A percentile compares a stretch with the other conserved stretches of the same genome.
phyloP scores from a whole-genome alignment of 345 rosid genomes.

The Citrus sp. region DNA sequence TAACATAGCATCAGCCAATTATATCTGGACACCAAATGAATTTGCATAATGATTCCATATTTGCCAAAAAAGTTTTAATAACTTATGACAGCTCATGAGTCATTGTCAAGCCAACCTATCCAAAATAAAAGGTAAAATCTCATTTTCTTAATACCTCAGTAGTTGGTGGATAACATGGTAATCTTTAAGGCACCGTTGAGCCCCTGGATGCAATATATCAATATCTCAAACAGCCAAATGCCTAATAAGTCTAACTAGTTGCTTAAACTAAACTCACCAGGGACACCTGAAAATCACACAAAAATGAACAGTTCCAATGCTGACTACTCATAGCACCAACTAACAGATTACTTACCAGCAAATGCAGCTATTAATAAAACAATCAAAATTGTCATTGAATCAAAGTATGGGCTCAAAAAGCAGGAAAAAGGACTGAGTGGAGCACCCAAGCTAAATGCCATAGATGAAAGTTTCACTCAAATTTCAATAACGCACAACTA shows the following conservation, averaged over 20 bases:
- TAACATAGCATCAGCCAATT: not conserved
- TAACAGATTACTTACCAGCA: not conserved
- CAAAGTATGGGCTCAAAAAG: not conserved
- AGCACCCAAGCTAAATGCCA: not conserved
- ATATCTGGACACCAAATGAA: not conserved
- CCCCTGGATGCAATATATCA: slow-evolving; percentile 3
- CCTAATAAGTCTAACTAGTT: slow-evolving; percentile 8
- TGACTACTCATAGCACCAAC: not conserved
- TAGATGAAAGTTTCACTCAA: not conserved
- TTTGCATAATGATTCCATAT: not conserved
- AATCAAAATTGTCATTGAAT: not conserved
- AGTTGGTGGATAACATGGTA: slow-evolving; percentile 13
- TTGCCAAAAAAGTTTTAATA: slow-evolving; percentile 17
- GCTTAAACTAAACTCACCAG: not conserved
- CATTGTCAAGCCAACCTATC: slow-evolving; percentile 39
- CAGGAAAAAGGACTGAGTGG: not conserved
- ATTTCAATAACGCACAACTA: not conserved
- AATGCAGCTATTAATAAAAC: not conserved
- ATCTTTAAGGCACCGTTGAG: slow-evolving; percentile 2
- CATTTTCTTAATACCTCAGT: slow-evolving; percentile 27
- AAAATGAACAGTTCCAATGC: not conserved
- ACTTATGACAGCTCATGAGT: slow-evolving; percentile 30
- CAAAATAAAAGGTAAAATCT: slow-evolving; percentile 30
- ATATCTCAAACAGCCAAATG: slow-evolving; percentile 2
- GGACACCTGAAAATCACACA: not conserved